phyloP scores from a whole-genome alignment of 352 stramenopile species.

The Pythium coloratum region DNA sequence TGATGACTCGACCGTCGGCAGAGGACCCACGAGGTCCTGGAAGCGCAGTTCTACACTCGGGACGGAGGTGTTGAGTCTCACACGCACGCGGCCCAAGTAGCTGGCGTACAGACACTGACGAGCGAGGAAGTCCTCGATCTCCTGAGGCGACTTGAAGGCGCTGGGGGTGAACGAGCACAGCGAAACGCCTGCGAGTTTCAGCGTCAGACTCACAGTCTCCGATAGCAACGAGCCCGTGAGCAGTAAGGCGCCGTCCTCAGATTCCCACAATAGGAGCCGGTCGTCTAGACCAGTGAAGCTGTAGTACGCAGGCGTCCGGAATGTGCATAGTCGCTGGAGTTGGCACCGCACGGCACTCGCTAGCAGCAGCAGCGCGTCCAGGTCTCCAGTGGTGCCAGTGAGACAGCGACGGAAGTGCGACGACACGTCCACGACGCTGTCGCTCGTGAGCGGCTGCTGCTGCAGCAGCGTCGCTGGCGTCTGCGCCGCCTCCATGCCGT shows the following conservation, averaged over 20 bases:
- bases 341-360: conserved; percentile 54
- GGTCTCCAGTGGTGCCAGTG: conserved; percentile 10
- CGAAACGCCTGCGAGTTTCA: conserved; percentile 31
- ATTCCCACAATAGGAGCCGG: conserved; percentile 51
- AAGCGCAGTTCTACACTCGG: conserved; percentile 42
- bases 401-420: conserved; percentile 39
- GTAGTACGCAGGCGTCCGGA: conserved; percentile 28
- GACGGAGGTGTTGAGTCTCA: conserved; percentile 17
- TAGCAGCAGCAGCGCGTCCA: conserved; percentile 46
- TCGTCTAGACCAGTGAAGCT: conserved; percentile 28
- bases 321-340: conserved; percentile 43
- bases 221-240: not conserved
- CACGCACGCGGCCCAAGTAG: conserved; percentile 43
- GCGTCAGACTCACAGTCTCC: conserved; percentile 25
- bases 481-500: conserved; percentile 30
- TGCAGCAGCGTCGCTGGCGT: conserved; percentile 26
- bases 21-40: conserved; percentile 47
- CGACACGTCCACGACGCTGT: conserved; percentile 34
- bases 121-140: conserved; percentile 36
- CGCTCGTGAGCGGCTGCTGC: conserved; percentile 12
- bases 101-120: conserved; percentile 43
- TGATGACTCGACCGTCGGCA: conserved; percentile 38
- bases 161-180: conserved; percentile 42
- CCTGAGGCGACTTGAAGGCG: conserved; percentile 29
- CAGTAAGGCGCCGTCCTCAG: conserved; percentile 23